Evolutionary conservation across 176 grass and related monocot genomes (phyloP).

Genomic region (Avena eriantha): DNA sequence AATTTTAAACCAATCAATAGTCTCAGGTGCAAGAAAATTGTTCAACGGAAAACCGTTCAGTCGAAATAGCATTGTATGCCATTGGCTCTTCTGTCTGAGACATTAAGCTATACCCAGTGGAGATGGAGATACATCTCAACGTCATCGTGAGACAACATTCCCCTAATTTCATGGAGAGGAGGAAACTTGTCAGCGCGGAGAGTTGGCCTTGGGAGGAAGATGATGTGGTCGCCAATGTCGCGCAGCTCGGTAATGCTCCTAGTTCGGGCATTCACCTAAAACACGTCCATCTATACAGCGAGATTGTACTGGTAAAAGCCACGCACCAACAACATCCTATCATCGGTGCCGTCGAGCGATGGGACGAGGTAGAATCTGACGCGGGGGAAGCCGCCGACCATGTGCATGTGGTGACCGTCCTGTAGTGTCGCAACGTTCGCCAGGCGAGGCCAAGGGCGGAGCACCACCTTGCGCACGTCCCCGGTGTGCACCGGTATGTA

Average conservation of each 20-base stretch:
- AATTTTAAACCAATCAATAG: no score
- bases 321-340: not conserved
- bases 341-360: not conserved
- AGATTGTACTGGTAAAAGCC: not conserved
- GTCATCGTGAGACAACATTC: not conserved
- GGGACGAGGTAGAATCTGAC: not conserved
- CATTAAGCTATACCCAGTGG: not conserved
- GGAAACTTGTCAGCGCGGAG: not conserved
- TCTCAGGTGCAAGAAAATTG: not conserved
- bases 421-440: not conserved
- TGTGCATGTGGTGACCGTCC: not conserved
- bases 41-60: no score
- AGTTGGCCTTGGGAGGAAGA: not conserved
- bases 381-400: not conserved
- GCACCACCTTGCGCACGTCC: not conserved
- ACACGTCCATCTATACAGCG: not conserved
- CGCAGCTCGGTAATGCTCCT: not conserved
- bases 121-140: not conserved
- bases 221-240: not conserved
- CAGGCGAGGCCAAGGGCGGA: not conserved
- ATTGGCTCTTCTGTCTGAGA: not conserved
- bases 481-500: not conserved
- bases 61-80: not conserved
- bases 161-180: not conserved
- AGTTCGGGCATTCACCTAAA: not conserved